Percentiles rank a stretch among this genome's conserved stretches.
phyloP scores from a whole-genome alignment of 768 basidiomycete species.

The Panellus pusillus region DNA sequence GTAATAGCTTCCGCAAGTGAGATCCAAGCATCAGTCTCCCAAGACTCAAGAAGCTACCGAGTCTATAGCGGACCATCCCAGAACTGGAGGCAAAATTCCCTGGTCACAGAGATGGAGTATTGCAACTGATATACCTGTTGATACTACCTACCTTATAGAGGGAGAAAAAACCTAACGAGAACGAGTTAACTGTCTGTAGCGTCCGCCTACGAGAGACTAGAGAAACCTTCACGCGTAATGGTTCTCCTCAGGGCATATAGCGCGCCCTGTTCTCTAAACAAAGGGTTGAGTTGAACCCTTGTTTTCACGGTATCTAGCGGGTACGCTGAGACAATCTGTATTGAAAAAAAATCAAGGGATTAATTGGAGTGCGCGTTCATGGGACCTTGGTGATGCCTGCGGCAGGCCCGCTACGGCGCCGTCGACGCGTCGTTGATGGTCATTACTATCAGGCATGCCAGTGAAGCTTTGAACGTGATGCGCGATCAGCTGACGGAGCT shows the following conservation, averaged over 20 bases:
- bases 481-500: too few relatives aligned
- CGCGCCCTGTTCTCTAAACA: neutral
- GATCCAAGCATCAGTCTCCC: neutral
- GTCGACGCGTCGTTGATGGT: too few relatives aligned
- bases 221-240: constrained; percentile 39
- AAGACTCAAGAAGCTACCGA: constrained; percentile 50
- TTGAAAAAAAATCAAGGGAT: neutral
- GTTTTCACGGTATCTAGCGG: neutral
- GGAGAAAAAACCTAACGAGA: constrained; percentile 38
- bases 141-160: constrained; percentile 62
- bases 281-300: constrained; percentile 1
- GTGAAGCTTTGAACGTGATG: too few relatives aligned
- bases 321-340: neutral
- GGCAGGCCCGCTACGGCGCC: neutral
- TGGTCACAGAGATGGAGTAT: too few relatives aligned
- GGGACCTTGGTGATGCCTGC: constrained; percentile 5
- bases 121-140: too few relatives aligned
- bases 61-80: constrained; percentile 75
- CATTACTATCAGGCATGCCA: too few relatives aligned
- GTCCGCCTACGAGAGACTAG: too few relatives aligned
- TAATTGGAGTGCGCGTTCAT: too few relatives aligned
- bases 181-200: too few relatives aligned
- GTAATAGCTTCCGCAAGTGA: constrained; percentile 2
- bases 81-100: constrained; percentile 58
- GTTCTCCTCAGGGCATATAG: constrained; percentile 5